These are phyloP conservation scores for Panellus pusillus DNA, from an alignment of 768 basidiomycete species.

Conservation along the genomic window DNA sequence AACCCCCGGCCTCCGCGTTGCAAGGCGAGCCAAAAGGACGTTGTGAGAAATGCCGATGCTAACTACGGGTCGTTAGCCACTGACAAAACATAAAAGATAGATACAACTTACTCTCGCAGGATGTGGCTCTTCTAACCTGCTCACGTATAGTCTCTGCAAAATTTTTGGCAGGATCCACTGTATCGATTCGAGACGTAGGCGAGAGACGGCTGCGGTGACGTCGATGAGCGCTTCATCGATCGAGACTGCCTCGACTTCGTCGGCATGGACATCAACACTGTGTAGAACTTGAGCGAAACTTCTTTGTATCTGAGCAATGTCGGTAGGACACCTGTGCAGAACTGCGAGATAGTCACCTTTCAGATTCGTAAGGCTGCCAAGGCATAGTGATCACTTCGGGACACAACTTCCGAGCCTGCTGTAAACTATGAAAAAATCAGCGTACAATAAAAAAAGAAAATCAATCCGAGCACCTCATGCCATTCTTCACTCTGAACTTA, in stretches of 20 bases:
- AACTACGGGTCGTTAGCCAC: slow-evolving; percentile 44
- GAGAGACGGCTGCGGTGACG: slow-evolving; percentile 63
- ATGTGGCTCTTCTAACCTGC: slow-evolving; percentile 75
- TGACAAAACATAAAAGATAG: not conserved
- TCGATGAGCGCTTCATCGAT: slow-evolving; percentile 96
- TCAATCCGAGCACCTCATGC: slow-evolving; percentile 74
- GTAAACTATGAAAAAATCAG: slow-evolving; percentile 51
- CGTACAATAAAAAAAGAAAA: not conserved
- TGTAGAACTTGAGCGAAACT: slow-evolving; percentile 86
- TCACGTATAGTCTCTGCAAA: slow-evolving; percentile 81
- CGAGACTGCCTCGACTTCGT: slow-evolving; percentile 92
- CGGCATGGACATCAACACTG: slow-evolving; percentile 88
- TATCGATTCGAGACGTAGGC: slow-evolving; percentile 30
- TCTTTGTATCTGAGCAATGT: slow-evolving; percentile 71
- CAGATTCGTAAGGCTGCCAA: slow-evolving; percentile 97
- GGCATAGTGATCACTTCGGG: slow-evolving; percentile 75
- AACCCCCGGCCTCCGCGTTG: too few species aligned
- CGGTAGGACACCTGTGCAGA: not conserved
- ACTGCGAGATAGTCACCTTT: slow-evolving; percentile 46
- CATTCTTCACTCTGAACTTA: slow-evolving; percentile 83
- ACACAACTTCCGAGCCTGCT: slow-evolving; percentile 78
- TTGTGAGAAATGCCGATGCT: slow-evolving; percentile 93
- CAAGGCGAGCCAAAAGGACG: slow-evolving; percentile 89
- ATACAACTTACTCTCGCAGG: slow-evolving; percentile 69
- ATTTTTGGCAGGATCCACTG: slow-evolving; percentile 66